Base-by-base conservation (phyloP, 2,329 filamentous ascomycete species). In the Rachicladosporium sp. region DNA sequence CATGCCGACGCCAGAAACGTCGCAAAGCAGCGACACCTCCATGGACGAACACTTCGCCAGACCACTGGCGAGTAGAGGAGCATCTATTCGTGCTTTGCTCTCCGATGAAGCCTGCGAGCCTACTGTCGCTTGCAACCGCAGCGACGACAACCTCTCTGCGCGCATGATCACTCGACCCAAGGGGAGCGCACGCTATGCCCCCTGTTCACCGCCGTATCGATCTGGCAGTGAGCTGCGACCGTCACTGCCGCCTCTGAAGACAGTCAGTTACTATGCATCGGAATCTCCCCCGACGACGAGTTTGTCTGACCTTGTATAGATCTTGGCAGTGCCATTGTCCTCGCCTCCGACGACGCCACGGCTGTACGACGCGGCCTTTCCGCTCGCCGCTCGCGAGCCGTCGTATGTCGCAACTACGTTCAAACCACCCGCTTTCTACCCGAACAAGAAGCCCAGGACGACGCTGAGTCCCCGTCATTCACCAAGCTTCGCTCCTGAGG, bases 371-470 rank as follows among this genome's bases (percentile, higher is more conserved):
- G 44, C 41, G 15, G 35, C 46, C 12, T 45, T 48, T 11, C 56
- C 57, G 33, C 50, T 50, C 11, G 46, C 45, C 10, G 55, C 56
- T 7, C 46, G 51, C 29, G 57, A 60, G 46, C 56, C 57, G 4
- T 44, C 46, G 1, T 54, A 53, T 43, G 51, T 49, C 12, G 45
- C 51, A 7, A 46, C 46, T 10, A 56, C 53, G 3, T 58, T 56
- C 50, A 58, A 57, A 40, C 57, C 57, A 9, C 49, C 52, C 10
- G 47, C 54, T 12, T 45, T 60, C 1, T 59, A 60, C 39, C 57
- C 57, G 3, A 56, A 57, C 47, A 59, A 60, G 47, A 59, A 56
- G 41, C 49, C 49, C 23, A 45, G 54, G 27, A 57, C 50, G 4
- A 51, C 50, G 13, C 10, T 12, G 13, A 29, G 40, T 11, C 36